Percentiles rank a stretch among this genome's conserved stretches.
These are phyloP conservation scores for Metschnikowia lochheadii DNA, from an alignment of 805 yeast genomes.

Conservation along the genomic window DNA sequence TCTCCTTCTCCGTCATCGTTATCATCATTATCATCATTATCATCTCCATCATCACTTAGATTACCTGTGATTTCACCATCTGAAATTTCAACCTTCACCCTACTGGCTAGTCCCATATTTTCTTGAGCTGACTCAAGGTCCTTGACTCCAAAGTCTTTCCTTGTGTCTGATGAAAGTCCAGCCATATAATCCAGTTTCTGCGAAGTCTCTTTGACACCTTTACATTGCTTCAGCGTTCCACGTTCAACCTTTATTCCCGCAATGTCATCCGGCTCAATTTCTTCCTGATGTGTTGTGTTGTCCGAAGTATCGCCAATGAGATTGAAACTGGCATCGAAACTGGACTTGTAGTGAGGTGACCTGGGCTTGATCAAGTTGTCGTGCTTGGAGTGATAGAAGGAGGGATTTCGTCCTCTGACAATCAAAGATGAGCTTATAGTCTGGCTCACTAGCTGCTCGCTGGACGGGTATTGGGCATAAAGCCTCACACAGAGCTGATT, in stretches of 20 bases:
- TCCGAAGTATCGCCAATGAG: not conserved
- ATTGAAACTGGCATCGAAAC: conserved; percentile 3
- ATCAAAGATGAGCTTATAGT: conserved; percentile 39
- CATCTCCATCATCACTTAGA: not conserved
- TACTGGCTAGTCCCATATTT: not conserved
- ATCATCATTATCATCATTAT: not conserved
- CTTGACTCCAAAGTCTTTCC: not conserved
- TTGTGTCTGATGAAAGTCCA: not conserved
- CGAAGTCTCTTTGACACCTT: not conserved
- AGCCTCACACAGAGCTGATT: conserved; percentile 24
- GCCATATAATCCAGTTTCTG: not conserved
- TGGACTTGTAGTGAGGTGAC: conserved; percentile 8
- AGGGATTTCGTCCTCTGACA: conserved; percentile 59
- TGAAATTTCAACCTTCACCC: not conserved
- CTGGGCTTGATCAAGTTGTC: conserved; percentile 40
- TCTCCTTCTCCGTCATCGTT: not conserved
- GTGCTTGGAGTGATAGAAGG: conserved; percentile 52
- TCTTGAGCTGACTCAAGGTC: not conserved
- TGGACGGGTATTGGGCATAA: conserved; percentile 10
- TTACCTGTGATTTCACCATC: not conserved
- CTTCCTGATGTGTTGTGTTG: not conserved
- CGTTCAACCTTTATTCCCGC: not conserved
- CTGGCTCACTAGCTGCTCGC: conserved; percentile 6
- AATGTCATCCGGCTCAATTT: not conserved
- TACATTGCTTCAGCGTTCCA: not conserved